Evolutionary conservation across 2,329 filamentous ascomycete species (phyloP).

Genomic region (Sarocladiaceae sp.): DNA sequence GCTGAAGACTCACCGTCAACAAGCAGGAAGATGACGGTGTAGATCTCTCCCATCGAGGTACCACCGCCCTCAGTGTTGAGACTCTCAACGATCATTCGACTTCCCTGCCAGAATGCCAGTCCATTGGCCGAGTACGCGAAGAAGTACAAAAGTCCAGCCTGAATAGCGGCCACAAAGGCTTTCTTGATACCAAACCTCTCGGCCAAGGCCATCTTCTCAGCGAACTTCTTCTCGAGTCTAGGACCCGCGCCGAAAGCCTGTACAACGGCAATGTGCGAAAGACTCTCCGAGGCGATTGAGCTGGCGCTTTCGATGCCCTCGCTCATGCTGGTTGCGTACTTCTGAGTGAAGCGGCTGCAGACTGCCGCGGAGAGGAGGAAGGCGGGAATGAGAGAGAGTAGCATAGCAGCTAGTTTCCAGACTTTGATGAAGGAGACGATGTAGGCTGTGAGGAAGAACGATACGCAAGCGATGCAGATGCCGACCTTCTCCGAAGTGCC

Average conservation of each 20-base stretch:
- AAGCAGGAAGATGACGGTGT: conserved; percentile 13
- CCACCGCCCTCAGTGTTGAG: conserved; percentile 13
- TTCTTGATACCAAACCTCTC: conserved; percentile 12
- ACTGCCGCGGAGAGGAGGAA: conserved; percentile 14
- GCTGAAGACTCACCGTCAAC: conserved; percentile 19
- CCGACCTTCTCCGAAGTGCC: conserved; percentile 29
- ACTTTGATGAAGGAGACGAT: conserved; percentile 27
- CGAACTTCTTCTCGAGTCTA: conserved; percentile 13
- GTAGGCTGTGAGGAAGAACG: conserved; percentile 27
- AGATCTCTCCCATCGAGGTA: conserved; percentile 13
- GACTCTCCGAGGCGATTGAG: conserved; percentile 38
- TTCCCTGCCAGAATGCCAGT: conserved; percentile 20
- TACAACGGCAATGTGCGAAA: conserved; percentile 13
- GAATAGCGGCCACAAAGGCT: conserved; percentile 10
- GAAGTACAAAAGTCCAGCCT: conserved; percentile 30
- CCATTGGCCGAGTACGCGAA: conserved; percentile 16
- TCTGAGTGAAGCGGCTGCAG: conserved; percentile 19
- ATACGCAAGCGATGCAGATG: conserved; percentile 26
- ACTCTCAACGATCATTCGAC: conserved; percentile 30
- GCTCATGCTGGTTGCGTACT: conserved; percentile 19
- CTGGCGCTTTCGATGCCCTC: conserved; percentile 21
- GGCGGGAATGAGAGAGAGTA: conserved; percentile 12
- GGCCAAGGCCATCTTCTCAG: conserved; percentile 12
- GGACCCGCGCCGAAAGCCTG: conserved; percentile 15
- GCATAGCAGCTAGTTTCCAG: conserved; percentile 33